Base-by-base conservation (phyloP, 179 eudicot species). In the Beta macrorhiza region DNA sequence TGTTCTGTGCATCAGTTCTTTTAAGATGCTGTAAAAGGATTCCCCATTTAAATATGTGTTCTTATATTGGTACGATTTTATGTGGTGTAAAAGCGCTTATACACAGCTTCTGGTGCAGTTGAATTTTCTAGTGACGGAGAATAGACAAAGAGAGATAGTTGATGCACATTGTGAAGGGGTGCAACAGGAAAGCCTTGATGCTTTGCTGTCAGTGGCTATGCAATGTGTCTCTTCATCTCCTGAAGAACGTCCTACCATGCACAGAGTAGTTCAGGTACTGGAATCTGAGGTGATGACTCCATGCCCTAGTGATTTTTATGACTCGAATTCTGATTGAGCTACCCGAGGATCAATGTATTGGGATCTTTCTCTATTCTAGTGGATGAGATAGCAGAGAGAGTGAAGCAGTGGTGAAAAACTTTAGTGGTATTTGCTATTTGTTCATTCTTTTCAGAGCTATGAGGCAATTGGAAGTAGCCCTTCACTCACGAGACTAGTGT, bases 221-320 rank as follows among this genome's bases (percentile, higher is more conserved):
- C 97, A 91, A 75, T 96, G 99, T 29, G 93, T 96, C 64, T 94
- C 97, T 68, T 90, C 99, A 69, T 80, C 85, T 72, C 98, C 98
- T 17, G 99, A 94, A 82, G 99, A 96, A 44, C 91, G 99, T 20
- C 98, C 99, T 67, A 92, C 99, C 32, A 94, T 94, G 97, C 97
- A 96, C 86, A 82, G 98, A 87, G 98, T 96, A 25, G 92, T 94
- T 74, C 98, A 96, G 84, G 84, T 90, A 71, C 91, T 96, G 42
- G 99, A 96, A 88, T 91, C 98, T 32, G 99, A 96, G 84, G 94
- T 95, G 83, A 96, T 89, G 98, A 94, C 97, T 45, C 99, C 99
- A 61, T 92, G 98, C 83, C 99, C 98, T 15, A 94, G 98, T 82
- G 98, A 96, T 75, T 96, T 94, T 83, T 94, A 96, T 56, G 98